Evolutionary conservation across 805 yeast genomes (phyloP), one percentile per base, ranked within the genome.

Genomic region (Nakazawaea wickerhamii): DNA sequence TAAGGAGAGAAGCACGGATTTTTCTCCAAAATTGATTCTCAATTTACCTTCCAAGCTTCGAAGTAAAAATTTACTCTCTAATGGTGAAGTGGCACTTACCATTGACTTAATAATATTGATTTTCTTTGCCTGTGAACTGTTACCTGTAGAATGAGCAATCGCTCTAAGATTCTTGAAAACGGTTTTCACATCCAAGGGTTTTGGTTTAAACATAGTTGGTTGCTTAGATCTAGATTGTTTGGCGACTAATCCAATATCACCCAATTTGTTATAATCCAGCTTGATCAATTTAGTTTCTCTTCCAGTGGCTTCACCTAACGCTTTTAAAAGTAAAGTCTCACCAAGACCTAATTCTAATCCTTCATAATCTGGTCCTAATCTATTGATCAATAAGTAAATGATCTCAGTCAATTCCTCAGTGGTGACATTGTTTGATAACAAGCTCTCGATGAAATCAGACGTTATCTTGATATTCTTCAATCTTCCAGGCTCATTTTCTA

Each of bases 301-400:
- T 1, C 99, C 99, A 14, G 95, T 90, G 38, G 95, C 78, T 55
- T 86, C 95, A 27, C 89, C 79, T 31, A 93, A 77, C 0, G 98
- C 93, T 55, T 90, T 93, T 54, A 90, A 79, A 21, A 93, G 65
- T 9, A 93, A 58, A 2, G 95, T 80, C 60, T 93, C 99, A 14
- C 99, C 99, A 2, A 93, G 70, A 0, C 99, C 99, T 20, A 93
- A 68, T 56, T 93, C 99, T 44, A 91, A 65, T 23, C 95, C 97
- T 57, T 88, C 96, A 57, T 93, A 93, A 59, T 93, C 99, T 0
- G 99, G 99, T 0, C 97, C 96, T 8, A 90, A 65, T 47, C 91
- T 68, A 58, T 91, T 91, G 57, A 91, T 89, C 63, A 85, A 84
- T 14, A 93, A 70, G 53, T 91, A 93, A 1, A 90, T 84, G 1